A percentile compares a stretch with the other conserved stretches of the same genome.
Conservation (phyloP, 345 rosid genomes). For the Heritiera littoralis region DNA sequence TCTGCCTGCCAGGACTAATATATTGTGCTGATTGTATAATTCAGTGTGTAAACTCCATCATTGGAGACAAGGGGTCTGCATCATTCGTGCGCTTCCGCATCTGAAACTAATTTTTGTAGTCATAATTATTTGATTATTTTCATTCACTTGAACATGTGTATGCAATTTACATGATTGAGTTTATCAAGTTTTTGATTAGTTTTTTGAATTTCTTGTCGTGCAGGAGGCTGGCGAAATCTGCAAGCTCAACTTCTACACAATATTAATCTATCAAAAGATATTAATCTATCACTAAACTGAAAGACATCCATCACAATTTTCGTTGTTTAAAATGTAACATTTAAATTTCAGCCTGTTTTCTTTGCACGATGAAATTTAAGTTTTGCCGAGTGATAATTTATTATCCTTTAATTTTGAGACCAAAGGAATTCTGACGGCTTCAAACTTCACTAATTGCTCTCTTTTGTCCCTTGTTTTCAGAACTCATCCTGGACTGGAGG, state of each 20-base stretch:
- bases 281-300: background rate
- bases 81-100: background rate
- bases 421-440: background rate
- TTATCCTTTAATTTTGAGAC: background rate
- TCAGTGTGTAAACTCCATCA: background rate
- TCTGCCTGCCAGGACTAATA: background rate
- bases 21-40: background rate
- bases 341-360: background rate
- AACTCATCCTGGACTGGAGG: background rate
- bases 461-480: background rate
- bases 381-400: background rate
- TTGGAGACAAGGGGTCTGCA: background rate
- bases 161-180: background rate
- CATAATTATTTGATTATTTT: background rate
- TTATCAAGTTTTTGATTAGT: background rate
- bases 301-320: background rate
- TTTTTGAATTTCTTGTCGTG: background rate
- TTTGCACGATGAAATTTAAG: background rate
- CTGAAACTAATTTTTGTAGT: background rate
- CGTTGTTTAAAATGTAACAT: background rate
- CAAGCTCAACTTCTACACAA: background rate
- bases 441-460: background rate
- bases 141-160: background rate
- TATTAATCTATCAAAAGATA: no score
- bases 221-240: conserved; percentile 5